Base-by-base conservation (phyloP, 345 rosid genomes). In the Populus alba region DNA sequence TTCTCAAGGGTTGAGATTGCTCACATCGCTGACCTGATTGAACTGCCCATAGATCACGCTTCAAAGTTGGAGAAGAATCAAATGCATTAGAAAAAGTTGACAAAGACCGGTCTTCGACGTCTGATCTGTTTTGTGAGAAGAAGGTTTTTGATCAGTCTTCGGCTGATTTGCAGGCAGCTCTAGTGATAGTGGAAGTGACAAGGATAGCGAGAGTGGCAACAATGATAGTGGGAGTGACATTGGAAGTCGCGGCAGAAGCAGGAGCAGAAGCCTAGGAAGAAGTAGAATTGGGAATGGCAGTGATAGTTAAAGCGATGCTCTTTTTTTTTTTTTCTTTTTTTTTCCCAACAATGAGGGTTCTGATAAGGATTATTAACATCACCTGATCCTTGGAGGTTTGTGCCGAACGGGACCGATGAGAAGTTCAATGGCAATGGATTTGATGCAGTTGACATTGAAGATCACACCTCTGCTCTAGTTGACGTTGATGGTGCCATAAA, bases 1-100 rank as follows among this genome's bases (percentile, higher is more conserved):
- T 94, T 89, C 91, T 92, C 97, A 4, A 80, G 95, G 84, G 95
- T 94, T 38, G 97, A 96, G 89, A 96, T 96, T 47, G 81, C 83
- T 3, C 99, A 94, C 74, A 89, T 94, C 47, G 98, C 97, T 17
- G 91, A 91, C 66, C 85, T 94, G 80, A 92, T 92, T 25, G 97
- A 80, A 73, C 78, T 96, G 71, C 94, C 95, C 0, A 68, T 85
- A 0, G 95, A 92, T 68, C 93, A 92, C 20, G 97, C 37, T 33
- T 33, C 37, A 4, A 33, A 33, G 37, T 33, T 94, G 79, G 99
- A 96, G 89, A 96, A 94, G 85, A 94, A 94, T 82, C 85, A 70
- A 81, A 79, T 85, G 76, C 68, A 23, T 66, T 76, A 68, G 90
- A 88, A 79, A 85, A 81, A 41, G 76, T 82, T 81, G 89, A 88